Conservation (phyloP, 345 rosid species). For the Linum trigynum region DNA sequence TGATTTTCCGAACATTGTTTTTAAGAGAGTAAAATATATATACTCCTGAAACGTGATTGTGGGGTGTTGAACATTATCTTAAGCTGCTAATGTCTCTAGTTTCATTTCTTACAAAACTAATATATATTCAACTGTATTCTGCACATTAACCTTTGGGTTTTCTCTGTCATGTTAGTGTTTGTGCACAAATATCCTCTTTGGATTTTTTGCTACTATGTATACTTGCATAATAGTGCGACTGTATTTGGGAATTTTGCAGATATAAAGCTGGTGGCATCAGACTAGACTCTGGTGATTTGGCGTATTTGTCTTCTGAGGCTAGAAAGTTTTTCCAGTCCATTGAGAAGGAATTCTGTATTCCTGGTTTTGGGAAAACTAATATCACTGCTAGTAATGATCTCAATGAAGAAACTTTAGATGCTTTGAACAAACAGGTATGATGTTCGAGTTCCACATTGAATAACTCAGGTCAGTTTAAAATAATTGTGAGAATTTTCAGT, state of each 20-base stretch:
- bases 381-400: constrained; percentile 95
- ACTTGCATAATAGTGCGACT: too few relatives aligned
- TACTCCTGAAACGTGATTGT: too few relatives aligned
- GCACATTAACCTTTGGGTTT: too few relatives aligned
- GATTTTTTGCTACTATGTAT: not conserved
- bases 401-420: constrained; percentile 93
- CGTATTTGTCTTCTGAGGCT: constrained; percentile 70
- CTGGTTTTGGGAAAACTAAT: constrained; percentile 58
- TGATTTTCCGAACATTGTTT: too few relatives aligned
- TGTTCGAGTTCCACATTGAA: constrained; percentile 1
- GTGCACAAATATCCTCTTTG: not conserved
- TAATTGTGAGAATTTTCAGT: not conserved
- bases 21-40: too few relatives aligned
- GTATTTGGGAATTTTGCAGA: constrained; percentile 26
- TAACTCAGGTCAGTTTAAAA: not conserved
- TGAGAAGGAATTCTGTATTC: constrained; percentile 62
- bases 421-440: constrained; percentile 82
- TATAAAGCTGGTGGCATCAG: constrained; percentile 86
- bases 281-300: constrained; percentile 92
- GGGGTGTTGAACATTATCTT: too few relatives aligned
- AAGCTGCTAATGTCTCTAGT: too few relatives aligned
- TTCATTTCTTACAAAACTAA: too few relatives aligned
- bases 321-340: constrained; percentile 56
- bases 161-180: too few relatives aligned
- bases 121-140: too few relatives aligned